These are phyloP conservation scores for Cercophora scortea DNA, from an alignment of 495 filamentous ascomycete species.

Conservation along the genomic window DNA sequence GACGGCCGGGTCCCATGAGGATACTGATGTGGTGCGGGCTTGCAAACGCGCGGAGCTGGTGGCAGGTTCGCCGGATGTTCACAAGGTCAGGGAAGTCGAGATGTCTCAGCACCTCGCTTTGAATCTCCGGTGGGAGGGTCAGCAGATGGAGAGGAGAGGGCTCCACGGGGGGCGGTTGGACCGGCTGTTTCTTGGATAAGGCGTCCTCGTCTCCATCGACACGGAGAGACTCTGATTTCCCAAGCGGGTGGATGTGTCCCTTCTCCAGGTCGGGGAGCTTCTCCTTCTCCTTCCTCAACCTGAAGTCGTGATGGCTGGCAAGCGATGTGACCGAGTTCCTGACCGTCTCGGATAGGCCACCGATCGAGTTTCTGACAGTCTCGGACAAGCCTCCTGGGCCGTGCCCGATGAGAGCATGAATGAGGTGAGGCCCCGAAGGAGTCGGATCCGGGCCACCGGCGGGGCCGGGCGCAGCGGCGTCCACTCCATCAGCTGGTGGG, in stretches of 20 bases:
- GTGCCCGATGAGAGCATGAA: not conserved
- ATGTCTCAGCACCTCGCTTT: constrained; percentile 18
- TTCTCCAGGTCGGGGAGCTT: not conserved
- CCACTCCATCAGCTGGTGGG: no score
- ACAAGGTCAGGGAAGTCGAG: constrained; percentile 20
- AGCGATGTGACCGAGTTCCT: constrained; percentile 12
- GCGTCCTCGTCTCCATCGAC: not conserved
- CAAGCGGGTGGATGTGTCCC: no score
- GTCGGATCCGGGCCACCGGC: no score
- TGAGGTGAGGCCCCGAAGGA: not conserved
- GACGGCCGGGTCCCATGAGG: constrained; percentile 8
- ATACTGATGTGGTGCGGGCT: constrained; percentile 12
- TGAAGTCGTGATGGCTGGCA: not conserved
- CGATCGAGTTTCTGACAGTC: constrained; percentile 9
- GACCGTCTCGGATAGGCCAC: constrained; percentile 8
- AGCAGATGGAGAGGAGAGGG: constrained; percentile 11
- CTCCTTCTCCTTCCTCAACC: not conserved
- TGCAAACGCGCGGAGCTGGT: constrained; percentile 14
- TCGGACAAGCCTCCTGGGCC: constrained; percentile 3
- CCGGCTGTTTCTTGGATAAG: no score
- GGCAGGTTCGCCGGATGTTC: constrained; percentile 25
- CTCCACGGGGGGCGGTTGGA: not conserved
- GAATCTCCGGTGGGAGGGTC: constrained; percentile 21
- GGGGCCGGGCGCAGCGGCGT: no score
- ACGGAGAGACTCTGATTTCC: no score